Evolutionary conservation across 495 filamentous ascomycete genomes (phyloP), one percentile per base, ranked within the genome.

Genomic region (Geopyxis carbonaria): DNA sequence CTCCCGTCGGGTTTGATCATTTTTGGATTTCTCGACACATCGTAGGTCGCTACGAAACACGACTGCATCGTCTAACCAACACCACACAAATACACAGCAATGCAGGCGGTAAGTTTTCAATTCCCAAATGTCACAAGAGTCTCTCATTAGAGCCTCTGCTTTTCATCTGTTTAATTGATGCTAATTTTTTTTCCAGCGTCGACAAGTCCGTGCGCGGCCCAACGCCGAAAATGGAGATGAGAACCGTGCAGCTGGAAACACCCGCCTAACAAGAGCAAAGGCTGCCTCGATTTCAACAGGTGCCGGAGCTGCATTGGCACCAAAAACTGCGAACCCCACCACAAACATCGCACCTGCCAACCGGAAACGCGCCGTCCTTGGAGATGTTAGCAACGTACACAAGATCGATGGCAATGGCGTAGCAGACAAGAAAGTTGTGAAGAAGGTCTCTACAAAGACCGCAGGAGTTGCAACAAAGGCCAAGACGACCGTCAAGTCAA

Each of bases 351-450:
- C 63, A 30, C 60, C 61, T 20, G 55, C 55, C 9, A 65, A 62
- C 45, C 67, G 76, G 53, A 76, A 73, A 57, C 79, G 82, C 50
- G 65, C 76, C 50, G 83, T 79, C 22, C 69, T 97, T 14, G 84
- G 82, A 19, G 87, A 97, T 66, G 76, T 93, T 44, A 95, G 85
- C 69, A 97, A 97, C 64, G 80, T 93, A 36, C 70, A 71, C 41
- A 93, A 93, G 61, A 64, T 59, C 16, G 81, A 86, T 10, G 61
- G 45, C 27, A 21, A 75, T 74, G 61, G 85, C 83, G 69, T 64
- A 70, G 56, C 59, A 24, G 66, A 71, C 51, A 72, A 68, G 50
- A 49, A 51, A 21, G 22, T 38, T 24, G 14, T 32, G 5, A 45
- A 59, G 13, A 59, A 67, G 34, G 73, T 75, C 52, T 63, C 64